phyloP scores from a whole-genome alignment of 2,329 filamentous ascomycete species.

The Ramichloridium luteum region DNA sequence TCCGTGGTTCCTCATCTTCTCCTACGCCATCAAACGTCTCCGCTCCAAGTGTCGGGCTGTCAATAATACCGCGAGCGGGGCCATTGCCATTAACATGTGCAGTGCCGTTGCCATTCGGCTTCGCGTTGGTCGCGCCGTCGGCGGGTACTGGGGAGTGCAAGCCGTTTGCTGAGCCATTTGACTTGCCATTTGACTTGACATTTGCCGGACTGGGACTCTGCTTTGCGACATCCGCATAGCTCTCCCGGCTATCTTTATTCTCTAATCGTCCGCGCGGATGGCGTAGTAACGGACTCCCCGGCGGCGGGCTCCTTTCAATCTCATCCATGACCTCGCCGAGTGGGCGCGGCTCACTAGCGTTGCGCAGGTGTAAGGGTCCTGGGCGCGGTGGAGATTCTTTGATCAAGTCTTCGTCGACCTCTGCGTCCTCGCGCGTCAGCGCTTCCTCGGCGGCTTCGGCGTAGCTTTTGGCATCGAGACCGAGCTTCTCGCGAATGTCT shows the following conservation, averaged over 20 bases:
- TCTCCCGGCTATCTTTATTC: slow-evolving; percentile 12
- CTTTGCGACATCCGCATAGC: slow-evolving; percentile 16
- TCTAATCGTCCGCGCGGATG: slow-evolving; percentile 20
- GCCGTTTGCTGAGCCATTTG: slow-evolving; percentile 5
- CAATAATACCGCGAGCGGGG: slow-evolving; percentile 15
- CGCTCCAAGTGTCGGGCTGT: slow-evolving; percentile 19
- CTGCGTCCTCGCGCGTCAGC: slow-evolving; percentile 8
- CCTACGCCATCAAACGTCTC: slow-evolving; percentile 1
- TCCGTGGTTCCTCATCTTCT: slow-evolving; percentile 4
- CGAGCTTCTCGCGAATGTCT: slow-evolving; percentile 26
- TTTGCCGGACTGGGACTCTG: slow-evolving; percentile 10
- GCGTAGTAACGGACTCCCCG: slow-evolving; percentile 21
- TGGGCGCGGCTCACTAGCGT: slow-evolving; percentile 21
- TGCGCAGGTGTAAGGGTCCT: slow-evolving; percentile 9
- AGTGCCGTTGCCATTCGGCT: slow-evolving; percentile 3
- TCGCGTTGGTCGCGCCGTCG: not conserved
- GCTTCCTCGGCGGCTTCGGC: slow-evolving; percentile 28
- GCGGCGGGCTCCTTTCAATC: slow-evolving; percentile 13
- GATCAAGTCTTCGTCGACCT: slow-evolving; percentile 16
- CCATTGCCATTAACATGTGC: slow-evolving; percentile 7
- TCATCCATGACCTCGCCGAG: slow-evolving; percentile 26
- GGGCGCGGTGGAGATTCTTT: slow-evolving; percentile 25
- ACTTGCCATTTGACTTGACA: slow-evolving; percentile 13
- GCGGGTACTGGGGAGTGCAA: slow-evolving; percentile 7
- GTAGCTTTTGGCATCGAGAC: slow-evolving; percentile 33